Evolutionary conservation across 2,329 filamentous ascomycete species (phyloP).

Genomic region (Diaporthe citri): DNA sequence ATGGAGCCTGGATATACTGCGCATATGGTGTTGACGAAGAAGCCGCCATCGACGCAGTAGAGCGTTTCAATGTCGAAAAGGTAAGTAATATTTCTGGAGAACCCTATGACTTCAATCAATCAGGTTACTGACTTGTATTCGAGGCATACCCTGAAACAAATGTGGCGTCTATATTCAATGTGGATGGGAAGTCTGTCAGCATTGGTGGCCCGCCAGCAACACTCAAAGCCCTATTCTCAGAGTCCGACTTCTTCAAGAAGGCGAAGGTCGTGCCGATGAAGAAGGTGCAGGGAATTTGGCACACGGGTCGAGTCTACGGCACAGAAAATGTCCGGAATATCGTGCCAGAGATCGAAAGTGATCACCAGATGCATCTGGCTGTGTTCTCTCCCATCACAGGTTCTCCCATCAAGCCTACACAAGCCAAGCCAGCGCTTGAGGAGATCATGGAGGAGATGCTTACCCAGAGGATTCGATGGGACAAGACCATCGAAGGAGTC

Average conservation of each 20-base stretch:
- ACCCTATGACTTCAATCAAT: too few relatives aligned
- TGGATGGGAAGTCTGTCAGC: slow-evolving; percentile 1
- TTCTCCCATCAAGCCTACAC: background rate
- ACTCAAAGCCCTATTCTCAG: background rate
- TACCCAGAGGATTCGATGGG: slow-evolving; percentile 4
- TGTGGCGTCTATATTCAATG: slow-evolving; percentile 10
- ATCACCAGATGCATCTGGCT: background rate
- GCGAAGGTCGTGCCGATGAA: background rate
- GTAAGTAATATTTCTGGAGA: background rate
- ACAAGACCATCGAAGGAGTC: background rate
- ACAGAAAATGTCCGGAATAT: background rate
- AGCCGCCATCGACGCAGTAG: background rate
- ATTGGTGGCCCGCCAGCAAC: slow-evolving; percentile 1
- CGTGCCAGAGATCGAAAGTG: background rate
- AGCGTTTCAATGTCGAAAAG: background rate
- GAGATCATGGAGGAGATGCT: slow-evolving; percentile 24
- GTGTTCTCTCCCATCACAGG: background rate
- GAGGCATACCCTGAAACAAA: background rate
- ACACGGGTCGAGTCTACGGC: background rate
- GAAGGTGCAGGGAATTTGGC: slow-evolving; percentile 14
- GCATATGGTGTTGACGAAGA: background rate
- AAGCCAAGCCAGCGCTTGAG: background rate
- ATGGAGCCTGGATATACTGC: slow-evolving; percentile 13
- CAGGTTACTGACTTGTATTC: background rate
- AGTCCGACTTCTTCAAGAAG: background rate